Evolutionary conservation across 148 eudicot species (phyloP).

Genomic region (Dianthus caryophyllus): DNA sequence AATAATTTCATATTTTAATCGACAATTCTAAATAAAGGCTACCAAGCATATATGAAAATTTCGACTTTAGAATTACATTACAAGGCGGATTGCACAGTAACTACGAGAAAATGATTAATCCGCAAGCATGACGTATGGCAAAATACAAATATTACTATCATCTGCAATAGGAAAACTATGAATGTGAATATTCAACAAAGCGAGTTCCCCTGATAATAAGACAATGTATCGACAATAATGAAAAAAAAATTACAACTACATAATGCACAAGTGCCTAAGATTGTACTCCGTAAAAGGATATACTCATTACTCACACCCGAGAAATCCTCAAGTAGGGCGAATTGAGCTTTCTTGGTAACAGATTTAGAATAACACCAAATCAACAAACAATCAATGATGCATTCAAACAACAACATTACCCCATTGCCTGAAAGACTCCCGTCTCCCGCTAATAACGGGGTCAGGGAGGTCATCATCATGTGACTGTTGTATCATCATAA

Average conservation of each 20-base stretch:
- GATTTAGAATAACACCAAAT: no score
- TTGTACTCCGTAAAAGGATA: slow-evolving; percentile 7
- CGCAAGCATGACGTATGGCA: not conserved
- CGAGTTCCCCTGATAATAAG: not conserved
- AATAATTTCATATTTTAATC: no score
- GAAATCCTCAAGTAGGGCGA: not conserved
- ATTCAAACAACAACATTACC: no score
- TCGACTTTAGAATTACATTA: no score
- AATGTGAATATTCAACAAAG: not conserved
- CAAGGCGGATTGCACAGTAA: no score
- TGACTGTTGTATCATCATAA: no score
- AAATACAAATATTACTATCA: not conserved
- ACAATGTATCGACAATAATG: no score
- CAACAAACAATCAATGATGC: no score
- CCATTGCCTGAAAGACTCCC: no score
- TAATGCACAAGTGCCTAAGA: not conserved
- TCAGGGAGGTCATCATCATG: no score
- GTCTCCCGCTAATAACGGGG: no score
- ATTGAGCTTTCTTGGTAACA: no score
- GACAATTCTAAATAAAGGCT: not conserved
- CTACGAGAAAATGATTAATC: not conserved
- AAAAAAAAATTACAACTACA: slow-evolving; percentile 7
- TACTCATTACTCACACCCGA: slow-evolving; percentile 12
- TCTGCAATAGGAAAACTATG: not conserved
- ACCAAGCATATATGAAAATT: not conserved